Conservation (phyloP, 208 protist genomes). For the Leishmania gerbilli region DNA sequence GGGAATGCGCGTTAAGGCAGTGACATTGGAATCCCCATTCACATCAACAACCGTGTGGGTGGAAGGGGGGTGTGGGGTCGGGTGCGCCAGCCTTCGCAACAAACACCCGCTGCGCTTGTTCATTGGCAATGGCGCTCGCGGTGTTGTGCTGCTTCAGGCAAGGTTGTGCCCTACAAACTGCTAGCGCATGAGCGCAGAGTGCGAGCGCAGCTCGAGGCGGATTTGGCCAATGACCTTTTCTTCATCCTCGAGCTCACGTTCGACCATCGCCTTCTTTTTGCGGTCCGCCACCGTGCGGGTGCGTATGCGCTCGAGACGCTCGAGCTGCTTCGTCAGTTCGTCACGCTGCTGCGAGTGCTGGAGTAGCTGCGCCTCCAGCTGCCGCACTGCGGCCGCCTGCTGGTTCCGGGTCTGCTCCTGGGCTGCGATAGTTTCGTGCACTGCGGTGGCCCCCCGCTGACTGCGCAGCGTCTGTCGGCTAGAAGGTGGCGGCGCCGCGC, state of each 20-base stretch:
- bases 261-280: conserved; percentile 45
- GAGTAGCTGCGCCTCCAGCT: conserved; percentile 60
- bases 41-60: no score
- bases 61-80: no score
- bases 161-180: no score
- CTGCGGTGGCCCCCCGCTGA: conserved; percentile 16
- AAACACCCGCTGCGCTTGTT: background rate
- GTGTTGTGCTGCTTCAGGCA: no score
- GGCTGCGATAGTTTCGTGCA: conserved; percentile 25
- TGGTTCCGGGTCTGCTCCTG: conserved; percentile 31
- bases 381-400: conserved; percentile 27
- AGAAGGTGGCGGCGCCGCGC: background rate
- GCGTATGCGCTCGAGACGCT: conserved; percentile 59
- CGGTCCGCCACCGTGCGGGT: conserved; percentile 55
- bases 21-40: background rate
- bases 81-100: background rate
- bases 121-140: no score
- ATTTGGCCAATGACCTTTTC: conserved; percentile 61
- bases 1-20: no score
- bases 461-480: conserved; percentile 4
- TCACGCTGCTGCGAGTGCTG: conserved; percentile 58
- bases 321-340: conserved; percentile 51
- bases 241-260: conserved; percentile 44
- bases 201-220: conserved; percentile 52
- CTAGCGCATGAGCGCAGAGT: conserved; percentile 13